Conservation (phyloP, 2,329 filamentous ascomycete genomes). For the Aschersonia sp. region DNA sequence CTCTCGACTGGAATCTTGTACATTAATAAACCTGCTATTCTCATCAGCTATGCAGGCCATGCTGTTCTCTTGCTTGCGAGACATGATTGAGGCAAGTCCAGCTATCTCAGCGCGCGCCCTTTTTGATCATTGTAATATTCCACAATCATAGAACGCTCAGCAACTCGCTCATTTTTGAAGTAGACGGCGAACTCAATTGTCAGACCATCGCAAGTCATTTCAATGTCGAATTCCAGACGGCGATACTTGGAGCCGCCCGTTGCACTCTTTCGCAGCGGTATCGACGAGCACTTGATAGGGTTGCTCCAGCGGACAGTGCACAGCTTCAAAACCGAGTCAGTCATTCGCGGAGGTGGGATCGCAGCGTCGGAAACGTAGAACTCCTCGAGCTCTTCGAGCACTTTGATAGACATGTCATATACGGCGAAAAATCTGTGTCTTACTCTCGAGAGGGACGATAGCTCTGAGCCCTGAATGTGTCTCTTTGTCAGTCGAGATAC, state of each 20-base stretch:
- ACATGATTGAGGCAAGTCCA: too few relatives aligned
- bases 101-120: too few relatives aligned
- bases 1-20: too few relatives aligned
- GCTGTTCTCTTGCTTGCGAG: too few relatives aligned
- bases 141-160: not conserved
- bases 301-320: not conserved
- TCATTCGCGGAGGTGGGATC: not conserved
- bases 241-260: not conserved
- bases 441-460: not conserved
- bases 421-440: not conserved
- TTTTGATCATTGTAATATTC: not conserved
- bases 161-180: not conserved
- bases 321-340: not conserved
- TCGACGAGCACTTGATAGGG: not conserved
- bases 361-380: not conserved
- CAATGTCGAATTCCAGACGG: not conserved
- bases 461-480: not conserved
- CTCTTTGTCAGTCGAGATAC: too few relatives aligned
- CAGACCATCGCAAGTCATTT: slow-evolving; percentile 2
- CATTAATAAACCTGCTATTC: too few relatives aligned
- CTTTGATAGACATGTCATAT: not conserved
- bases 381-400: not conserved
- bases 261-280: not conserved
- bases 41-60: too few relatives aligned
- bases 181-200: slow-evolving; percentile 1